These are phyloP conservation scores for Phyllosticta citribraziliensis DNA, from an alignment of 2,329 filamentous ascomycete species.

Conservation along the genomic window DNA sequence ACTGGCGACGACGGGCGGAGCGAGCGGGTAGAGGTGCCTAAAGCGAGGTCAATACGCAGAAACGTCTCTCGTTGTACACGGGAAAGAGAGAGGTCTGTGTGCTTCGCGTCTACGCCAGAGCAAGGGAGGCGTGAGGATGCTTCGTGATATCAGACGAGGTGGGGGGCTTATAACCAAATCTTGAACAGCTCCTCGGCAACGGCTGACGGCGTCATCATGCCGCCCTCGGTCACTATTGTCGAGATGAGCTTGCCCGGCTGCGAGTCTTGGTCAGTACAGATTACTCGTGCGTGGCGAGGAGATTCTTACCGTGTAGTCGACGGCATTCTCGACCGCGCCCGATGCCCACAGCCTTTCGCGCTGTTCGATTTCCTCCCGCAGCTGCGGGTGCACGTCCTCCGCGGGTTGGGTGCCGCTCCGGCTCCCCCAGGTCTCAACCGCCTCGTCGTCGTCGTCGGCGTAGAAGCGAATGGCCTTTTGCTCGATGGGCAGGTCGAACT, in stretches of 20 bases:
- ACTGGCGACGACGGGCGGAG: not conserved
- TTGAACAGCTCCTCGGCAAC: conserved; percentile 63
- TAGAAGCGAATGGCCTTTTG: conserved; percentile 70
- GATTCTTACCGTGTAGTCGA: conserved; percentile 58
- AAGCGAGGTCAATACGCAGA: conserved; percentile 11
- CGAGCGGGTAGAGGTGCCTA: conserved; percentile 4
- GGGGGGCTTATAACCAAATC: conserved; percentile 39
- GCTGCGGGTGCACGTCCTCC: not conserved
- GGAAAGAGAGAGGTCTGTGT: not conserved
- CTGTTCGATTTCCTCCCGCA: not conserved
- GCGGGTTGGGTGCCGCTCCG: not conserved
- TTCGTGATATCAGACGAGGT: not conserved
- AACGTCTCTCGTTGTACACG: too few relatives aligned
- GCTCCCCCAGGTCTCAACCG: conserved; percentile 7
- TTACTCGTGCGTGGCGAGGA: not conserved
- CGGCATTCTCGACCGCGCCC: conserved; percentile 36
- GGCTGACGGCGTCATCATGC: conserved; percentile 59
- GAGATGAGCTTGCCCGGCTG: conserved; percentile 60
- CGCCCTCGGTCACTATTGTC: conserved; percentile 66
- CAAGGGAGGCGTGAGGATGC: too few relatives aligned
- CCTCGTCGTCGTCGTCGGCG: conserved; percentile 34
- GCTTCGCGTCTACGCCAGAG: too few relatives aligned
- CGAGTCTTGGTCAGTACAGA: not conserved
- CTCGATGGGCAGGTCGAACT: conserved; percentile 70
- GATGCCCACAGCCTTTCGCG: conserved; percentile 15